Base-by-base conservation (phyloP, 2,329 filamentous ascomycete species). In the Colletotrichum limetticola region DNA sequence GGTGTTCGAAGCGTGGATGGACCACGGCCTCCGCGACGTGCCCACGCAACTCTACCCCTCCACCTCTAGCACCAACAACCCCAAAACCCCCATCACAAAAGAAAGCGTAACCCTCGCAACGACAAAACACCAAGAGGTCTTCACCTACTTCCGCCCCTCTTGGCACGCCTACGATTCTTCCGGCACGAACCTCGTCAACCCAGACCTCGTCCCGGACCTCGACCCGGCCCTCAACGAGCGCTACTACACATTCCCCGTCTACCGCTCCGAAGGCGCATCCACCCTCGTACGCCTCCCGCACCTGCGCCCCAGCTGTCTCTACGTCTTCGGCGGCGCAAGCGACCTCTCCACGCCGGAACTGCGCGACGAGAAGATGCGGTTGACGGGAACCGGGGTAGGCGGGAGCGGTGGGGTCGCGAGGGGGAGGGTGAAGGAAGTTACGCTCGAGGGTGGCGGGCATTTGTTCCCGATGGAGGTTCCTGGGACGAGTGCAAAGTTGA, bases 101-200 rank as follows among this genome's bases (percentile, higher is more conserved):
- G 82, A 83, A 19, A 83, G 87, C 42, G 92, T 95, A 1, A 96
- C 94, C 0, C 86, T 97, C 2, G 89, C 90, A 2, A 98, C 96
- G 0, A 92, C 94, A 0, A 95, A 95, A 78, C 93, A 97, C 81
- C 94, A 98, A 79, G 95, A 97, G 84, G 93, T 97, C 68, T 92
- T 94, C 78, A 95, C 92, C 1, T 97, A 93, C 80, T 83, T 94
- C 75, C 89, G 93, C 0, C 89, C 91, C 0, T 89, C 89, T 71
- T 90, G 82, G 80, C 82, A 84, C 8, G 85, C 85, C 74, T 80
- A 84, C 61, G 82, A 84, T 73, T 65, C 78, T 0, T 75, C 81
- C 5, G 85, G 83, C 24, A 79, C 80, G 14, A 76, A 75, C 2
- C 73, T 88, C 35, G 72, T 89, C 8, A 80, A 86, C 68, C 82